Evolutionary conservation across 1,284 basidiomycete genomes (phyloP).

Genomic region (Phylloboletellus chloephorus): DNA sequence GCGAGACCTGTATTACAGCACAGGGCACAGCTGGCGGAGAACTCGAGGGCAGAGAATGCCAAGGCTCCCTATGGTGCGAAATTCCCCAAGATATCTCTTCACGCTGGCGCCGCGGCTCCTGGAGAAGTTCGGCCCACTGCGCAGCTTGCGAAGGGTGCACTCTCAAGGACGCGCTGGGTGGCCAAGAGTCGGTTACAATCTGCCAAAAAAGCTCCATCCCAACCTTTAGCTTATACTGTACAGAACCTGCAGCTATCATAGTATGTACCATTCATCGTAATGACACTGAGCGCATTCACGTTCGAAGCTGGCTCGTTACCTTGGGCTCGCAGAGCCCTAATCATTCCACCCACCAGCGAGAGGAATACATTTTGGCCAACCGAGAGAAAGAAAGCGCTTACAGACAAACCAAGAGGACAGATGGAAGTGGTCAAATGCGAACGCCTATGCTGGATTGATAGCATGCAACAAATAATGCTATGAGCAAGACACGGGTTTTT

Average conservation of each 20-base stretch:
- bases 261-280: neutral
- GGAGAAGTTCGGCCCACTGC: slow-evolving; percentile 48
- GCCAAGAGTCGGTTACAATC: slow-evolving; percentile 21
- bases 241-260: slow-evolving; percentile 22
- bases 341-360: neutral
- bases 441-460: slow-evolving; percentile 13
- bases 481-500: slow-evolving; percentile 24
- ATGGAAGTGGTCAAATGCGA: too few relatives aligned
- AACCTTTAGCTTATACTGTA: slow-evolving; percentile 19
- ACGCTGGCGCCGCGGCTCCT: slow-evolving; percentile 45
- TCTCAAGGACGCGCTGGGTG: slow-evolving; percentile 34
- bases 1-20: slow-evolving; percentile 42
- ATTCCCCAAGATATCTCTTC: slow-evolving; percentile 32
- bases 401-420: neutral
- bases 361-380: neutral
- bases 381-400: neutral
- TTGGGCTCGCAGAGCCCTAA: too few relatives aligned
- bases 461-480: slow-evolving; percentile 24
- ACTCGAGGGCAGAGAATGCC: slow-evolving; percentile 32
- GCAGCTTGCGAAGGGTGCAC: slow-evolving; percentile 42
- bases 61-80: slow-evolving; percentile 18
- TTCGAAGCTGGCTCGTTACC: too few relatives aligned
- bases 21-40: slow-evolving; percentile 23
- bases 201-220: slow-evolving; percentile 7
- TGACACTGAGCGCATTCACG: too few relatives aligned